Evolutionary conservation across 2,329 filamentous ascomycete genomes (phyloP).

Genomic region (Spiromastix sp.): DNA sequence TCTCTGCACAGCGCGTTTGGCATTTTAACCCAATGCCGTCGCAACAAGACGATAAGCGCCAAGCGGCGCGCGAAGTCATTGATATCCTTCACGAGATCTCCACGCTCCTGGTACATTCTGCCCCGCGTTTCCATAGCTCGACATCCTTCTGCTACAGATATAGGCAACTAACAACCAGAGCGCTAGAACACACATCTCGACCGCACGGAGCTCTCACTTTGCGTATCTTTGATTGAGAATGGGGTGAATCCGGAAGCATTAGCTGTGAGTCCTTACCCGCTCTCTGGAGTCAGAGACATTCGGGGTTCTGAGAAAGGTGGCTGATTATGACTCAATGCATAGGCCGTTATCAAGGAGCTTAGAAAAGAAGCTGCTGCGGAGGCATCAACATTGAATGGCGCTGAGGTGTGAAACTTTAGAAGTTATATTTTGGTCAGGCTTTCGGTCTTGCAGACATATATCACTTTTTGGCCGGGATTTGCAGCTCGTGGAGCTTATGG

Average conservation of each 20-base stretch:
- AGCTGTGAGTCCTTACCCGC: slow-evolving; percentile 54
- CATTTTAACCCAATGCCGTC: too few relatives aligned
- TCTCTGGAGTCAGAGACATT: too few relatives aligned
- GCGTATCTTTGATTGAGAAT: slow-evolving; percentile 94
- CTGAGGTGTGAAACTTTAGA: too few relatives aligned
- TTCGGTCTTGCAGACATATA: too few relatives aligned
- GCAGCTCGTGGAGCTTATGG: too few relatives aligned
- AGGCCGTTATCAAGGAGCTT: slow-evolving; percentile 39
- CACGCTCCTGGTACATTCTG: slow-evolving; percentile 30
- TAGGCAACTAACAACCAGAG: background rate
- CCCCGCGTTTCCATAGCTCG: background rate
- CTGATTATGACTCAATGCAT: too few relatives aligned
- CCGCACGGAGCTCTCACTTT: slow-evolving; percentile 81
- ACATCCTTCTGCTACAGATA: slow-evolving; percentile 1
- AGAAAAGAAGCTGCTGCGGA: slow-evolving; percentile 27
- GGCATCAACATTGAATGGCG: too few relatives aligned
- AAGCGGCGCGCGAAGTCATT: slow-evolving; percentile 40
- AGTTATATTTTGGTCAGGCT: too few relatives aligned
- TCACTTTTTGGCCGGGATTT: too few relatives aligned
- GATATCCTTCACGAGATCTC: slow-evolving; percentile 43
- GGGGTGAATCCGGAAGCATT: slow-evolving; percentile 93
- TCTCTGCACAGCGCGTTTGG: too few relatives aligned
- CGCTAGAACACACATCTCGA: slow-evolving; percentile 84
- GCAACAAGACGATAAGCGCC: slow-evolving; percentile 36
- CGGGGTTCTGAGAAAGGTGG: too few relatives aligned